These are phyloP conservation scores for Russula olivacea DNA, from an alignment of 768 basidiomycete genomes.

Conservation along the genomic window DNA sequence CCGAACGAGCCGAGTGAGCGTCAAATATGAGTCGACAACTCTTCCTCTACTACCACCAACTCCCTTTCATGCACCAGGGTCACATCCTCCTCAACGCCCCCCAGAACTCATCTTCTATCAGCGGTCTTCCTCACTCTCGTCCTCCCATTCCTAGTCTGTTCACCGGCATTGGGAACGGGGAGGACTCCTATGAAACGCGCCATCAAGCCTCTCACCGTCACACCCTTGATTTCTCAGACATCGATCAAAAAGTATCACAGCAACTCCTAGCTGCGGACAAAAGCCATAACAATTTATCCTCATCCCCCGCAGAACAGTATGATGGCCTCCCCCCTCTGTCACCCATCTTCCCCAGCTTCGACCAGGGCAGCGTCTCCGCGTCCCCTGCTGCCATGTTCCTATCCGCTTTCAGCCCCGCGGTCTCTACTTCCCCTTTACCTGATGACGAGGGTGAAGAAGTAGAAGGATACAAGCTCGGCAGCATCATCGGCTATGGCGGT, in stretches of 20 bases:
- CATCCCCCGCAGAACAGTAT: conserved; percentile 24
- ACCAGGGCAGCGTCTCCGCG: conserved; percentile 26
- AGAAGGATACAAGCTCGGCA: conserved; percentile 69
- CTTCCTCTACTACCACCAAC: background rate
- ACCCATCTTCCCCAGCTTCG: conserved; percentile 14
- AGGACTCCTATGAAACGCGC: background rate
- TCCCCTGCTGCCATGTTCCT: conserved; percentile 77
- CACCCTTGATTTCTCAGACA: conserved; percentile 2
- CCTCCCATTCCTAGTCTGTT: conserved; percentile 7
- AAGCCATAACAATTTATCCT: conserved; percentile 1
- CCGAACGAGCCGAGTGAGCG: background rate
- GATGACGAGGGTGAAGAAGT: conserved; percentile 66
- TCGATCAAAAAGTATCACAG: conserved; percentile 23
- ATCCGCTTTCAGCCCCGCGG: conserved; percentile 50
- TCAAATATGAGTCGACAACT: background rate
- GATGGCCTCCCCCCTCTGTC: conserved; percentile 13
- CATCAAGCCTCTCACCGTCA: background rate
- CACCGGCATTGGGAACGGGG: conserved; percentile 1
- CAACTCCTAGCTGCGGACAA: conserved; percentile 10
- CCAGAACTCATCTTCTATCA: conserved; percentile 1
- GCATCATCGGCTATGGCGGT: conserved; percentile 70
- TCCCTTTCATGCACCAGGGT: conserved; percentile 14
- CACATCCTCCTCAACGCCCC: background rate
- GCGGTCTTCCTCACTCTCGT: conserved; percentile 3
- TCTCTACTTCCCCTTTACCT: conserved; percentile 35